These are phyloP conservation scores for Jaltomata sinuosa DNA, from an alignment of 257 asterid species.

Conservation along the genomic window DNA sequence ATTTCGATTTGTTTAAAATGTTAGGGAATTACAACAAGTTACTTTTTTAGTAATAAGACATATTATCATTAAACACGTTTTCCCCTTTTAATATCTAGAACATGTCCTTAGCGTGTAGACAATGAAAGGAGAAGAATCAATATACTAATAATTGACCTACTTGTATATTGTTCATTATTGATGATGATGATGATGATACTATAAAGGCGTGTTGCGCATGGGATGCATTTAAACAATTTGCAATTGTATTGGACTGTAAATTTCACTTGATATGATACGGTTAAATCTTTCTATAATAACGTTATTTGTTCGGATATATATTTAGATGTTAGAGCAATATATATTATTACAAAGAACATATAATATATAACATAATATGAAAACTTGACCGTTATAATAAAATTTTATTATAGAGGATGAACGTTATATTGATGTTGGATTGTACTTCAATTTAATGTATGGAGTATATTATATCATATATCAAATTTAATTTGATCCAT, in stretches of 20 bases:
- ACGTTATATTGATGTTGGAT: no score
- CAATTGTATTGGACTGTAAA: neutral
- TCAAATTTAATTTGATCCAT: neutral
- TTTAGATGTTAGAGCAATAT: neutral
- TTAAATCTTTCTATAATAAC: neutral
- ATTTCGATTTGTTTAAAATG: neutral
- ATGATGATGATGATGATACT: neutral
- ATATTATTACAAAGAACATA: neutral
- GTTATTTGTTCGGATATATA: neutral
- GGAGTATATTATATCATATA: neutral
- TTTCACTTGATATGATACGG: neutral
- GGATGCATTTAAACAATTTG: neutral
- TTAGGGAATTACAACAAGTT: neutral
- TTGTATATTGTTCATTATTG: neutral
- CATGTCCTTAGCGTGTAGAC: neutral
- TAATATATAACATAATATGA: neutral
- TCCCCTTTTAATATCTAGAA: neutral
- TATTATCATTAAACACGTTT: neutral
- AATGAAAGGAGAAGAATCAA: neutral
- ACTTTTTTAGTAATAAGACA: neutral
- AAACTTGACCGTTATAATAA: neutral
- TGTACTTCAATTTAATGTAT: no score
- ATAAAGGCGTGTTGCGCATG: neutral
- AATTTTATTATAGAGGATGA: neutral
- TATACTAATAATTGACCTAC: neutral